Base-by-base conservation (phyloP, 805 yeast species). In the Sungouiella blattae region DNA sequence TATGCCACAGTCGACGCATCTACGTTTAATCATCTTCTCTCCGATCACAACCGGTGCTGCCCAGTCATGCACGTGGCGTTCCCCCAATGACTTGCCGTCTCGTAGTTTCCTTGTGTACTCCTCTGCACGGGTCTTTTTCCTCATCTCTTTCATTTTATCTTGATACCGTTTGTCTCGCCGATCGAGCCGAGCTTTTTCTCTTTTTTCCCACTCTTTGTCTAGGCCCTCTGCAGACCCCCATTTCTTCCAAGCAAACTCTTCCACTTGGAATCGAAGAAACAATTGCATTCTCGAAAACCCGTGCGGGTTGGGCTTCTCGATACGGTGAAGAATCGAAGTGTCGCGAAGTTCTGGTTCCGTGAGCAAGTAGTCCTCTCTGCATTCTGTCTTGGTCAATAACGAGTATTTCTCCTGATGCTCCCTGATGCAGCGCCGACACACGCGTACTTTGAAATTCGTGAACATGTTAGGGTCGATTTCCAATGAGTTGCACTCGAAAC, bases 291-390 rank as follows among this genome's bases (percentile, higher is more conserved):
- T 75, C 32, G 87, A 83, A 60, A 79, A 93, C 28, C 89, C 87
- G 58, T 93, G 96, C 0, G 99, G 99, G 53, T 93, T 93, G 2
- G 96, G 87, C 49, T 89, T 86, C 43, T 88, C 95, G 41, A 91
- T 64, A 43, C 93, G 76, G 8, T 83, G 83, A 40, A 93, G 67
- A 16, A 89, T 60, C 2, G 58, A 67, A 5, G 60, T 61, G 55
- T 93, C 98, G 34, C 76, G 72, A 28, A 93, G 69, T 55, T 93
- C 98, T 0, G 97, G 93, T 32, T 93, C 98, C 0, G 99, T 93
- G 18, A 93, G 58, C 27, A 93, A 73, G 57, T 93, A 93, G 62
- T 93, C 99, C 48, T 85, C 91, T 26, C 80, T 76, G 58, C 96
- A 88, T 60, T 93, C 99, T 0, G 99, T 93, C 61, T 93, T 93